Conservation (phyloP, 306 rosid genomes). For the Glycine soja region DNA sequence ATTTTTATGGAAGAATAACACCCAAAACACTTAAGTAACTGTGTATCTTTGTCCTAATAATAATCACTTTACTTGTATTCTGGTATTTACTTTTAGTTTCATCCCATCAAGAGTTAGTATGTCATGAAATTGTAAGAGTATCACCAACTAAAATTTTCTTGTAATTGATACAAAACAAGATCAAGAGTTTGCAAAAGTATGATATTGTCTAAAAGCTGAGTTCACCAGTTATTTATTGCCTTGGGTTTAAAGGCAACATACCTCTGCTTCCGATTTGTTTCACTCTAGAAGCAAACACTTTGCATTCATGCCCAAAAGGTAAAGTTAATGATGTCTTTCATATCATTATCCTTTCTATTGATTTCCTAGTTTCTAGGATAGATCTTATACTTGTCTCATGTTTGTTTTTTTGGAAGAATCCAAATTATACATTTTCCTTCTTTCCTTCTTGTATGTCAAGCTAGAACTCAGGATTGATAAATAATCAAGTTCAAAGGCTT, state of each 20-base stretch:
- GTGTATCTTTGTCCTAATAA: neutral
- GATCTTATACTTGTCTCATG: neutral
- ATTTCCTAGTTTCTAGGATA: neutral
- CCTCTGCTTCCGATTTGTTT: neutral
- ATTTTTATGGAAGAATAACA: too few relatives aligned
- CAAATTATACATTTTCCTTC: slow-evolving; percentile 23
- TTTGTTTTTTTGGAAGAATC: slow-evolving; percentile 17
- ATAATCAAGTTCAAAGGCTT: slow-evolving; percentile 20
- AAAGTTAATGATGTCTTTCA: neutral
- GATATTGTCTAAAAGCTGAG: slow-evolving; percentile 10
- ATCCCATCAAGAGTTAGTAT: neutral
- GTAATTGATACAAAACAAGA: neutral
- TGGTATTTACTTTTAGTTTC: neutral
- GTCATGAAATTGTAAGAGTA: neutral
- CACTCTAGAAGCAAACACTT: neutral
- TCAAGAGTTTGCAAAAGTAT: neutral
- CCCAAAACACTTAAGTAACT: neutral
- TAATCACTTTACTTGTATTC: neutral
- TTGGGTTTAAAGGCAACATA: neutral
- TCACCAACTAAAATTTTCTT: neutral
- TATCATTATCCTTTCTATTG: neutral
- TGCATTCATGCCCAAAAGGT: slow-evolving; percentile 1
- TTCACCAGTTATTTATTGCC: neutral
- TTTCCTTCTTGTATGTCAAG: neutral
- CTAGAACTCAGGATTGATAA: neutral